Conservation (phyloP, 2,329 filamentous ascomycete species). For the Myriosclerotinia duriaeana region DNA sequence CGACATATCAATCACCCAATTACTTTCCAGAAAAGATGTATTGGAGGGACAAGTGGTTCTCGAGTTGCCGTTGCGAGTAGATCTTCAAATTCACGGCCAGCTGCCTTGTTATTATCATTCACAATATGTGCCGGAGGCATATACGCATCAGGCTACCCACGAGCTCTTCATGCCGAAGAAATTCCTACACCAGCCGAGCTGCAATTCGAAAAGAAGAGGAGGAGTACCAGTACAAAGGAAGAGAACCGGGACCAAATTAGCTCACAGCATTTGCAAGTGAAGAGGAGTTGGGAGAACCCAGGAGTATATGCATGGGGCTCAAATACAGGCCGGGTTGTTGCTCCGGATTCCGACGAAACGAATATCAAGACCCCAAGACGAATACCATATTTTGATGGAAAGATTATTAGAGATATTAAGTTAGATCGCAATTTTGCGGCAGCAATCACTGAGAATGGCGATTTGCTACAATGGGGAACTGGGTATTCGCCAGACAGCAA, state of each 20-base stretch:
- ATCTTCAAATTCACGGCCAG: constrained; percentile 22
- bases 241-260: constrained; percentile 75
- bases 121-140: constrained; percentile 33
- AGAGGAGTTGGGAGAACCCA: constrained; percentile 75
- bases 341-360: constrained; percentile 74
- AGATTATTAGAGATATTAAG: constrained; percentile 83
- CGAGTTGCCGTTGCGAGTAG: constrained; percentile 28
- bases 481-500: constrained; percentile 66
- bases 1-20: constrained; percentile 23
- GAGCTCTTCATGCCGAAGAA: constrained; percentile 35
- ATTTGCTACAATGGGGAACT: constrained; percentile 88
- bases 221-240: constrained; percentile 60
- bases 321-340: constrained; percentile 80
- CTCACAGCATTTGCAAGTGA: constrained; percentile 84
- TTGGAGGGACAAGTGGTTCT: constrained; percentile 27
- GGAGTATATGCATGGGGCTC: constrained; percentile 94
- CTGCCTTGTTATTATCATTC: constrained; percentile 31
- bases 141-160: constrained; percentile 35
- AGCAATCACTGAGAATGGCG: constrained; percentile 82
- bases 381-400: constrained; percentile 78
- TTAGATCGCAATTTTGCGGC: constrained; percentile 78
- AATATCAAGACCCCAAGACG: constrained; percentile 78
- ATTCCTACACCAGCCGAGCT: constrained; percentile 50
- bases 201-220: constrained; percentile 66
- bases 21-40: constrained; percentile 30